Evolutionary conservation across 257 asterid genomes (phyloP).

Genomic region (Verbena officinalis): DNA sequence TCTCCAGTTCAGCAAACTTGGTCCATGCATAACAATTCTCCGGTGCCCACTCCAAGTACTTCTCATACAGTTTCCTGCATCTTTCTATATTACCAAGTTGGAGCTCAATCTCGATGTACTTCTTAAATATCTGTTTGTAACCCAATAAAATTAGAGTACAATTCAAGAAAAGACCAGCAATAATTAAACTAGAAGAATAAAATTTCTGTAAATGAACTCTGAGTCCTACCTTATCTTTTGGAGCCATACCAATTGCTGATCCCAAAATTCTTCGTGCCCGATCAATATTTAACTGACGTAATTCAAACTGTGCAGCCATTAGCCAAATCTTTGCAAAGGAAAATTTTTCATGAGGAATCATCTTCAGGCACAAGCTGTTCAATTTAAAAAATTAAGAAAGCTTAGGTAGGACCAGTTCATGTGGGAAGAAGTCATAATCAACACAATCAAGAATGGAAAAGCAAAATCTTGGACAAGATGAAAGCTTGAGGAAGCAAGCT

Average conservation of each 20-base stretch:
- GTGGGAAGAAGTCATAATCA: not conserved
- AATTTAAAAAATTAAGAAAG: constrained; percentile 21
- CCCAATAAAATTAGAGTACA: constrained; percentile 18
- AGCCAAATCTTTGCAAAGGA: constrained; percentile 94
- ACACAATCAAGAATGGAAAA: constrained; percentile 12
- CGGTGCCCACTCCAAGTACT: constrained; percentile 87
- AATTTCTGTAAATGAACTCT: constrained; percentile 8
- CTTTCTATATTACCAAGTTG: constrained; percentile 88
- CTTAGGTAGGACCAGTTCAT: constrained; percentile 10
- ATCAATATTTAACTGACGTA: constrained; percentile 73
- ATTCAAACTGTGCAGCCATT: constrained; percentile 94
- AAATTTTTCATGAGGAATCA: constrained; percentile 64
- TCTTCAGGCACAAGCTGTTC: constrained; percentile 59
- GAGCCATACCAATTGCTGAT: constrained; percentile 65
- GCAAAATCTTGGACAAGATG: too few species aligned
- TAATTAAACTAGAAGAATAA: constrained; percentile 13
- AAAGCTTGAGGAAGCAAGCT: too few species aligned
- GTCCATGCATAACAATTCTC: constrained; percentile 98
- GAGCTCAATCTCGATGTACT: constrained; percentile 94
- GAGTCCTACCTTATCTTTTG: constrained; percentile 59
- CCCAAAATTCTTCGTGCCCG: constrained; percentile 62
- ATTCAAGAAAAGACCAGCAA: constrained; percentile 18
- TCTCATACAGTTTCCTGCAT: constrained; percentile 81
- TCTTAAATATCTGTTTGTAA: constrained; percentile 80
- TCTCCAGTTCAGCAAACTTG: constrained; percentile 88